Conservation (phyloP, 2,329 filamentous ascomycete genomes). For the Calonectria honghensis region DNA sequence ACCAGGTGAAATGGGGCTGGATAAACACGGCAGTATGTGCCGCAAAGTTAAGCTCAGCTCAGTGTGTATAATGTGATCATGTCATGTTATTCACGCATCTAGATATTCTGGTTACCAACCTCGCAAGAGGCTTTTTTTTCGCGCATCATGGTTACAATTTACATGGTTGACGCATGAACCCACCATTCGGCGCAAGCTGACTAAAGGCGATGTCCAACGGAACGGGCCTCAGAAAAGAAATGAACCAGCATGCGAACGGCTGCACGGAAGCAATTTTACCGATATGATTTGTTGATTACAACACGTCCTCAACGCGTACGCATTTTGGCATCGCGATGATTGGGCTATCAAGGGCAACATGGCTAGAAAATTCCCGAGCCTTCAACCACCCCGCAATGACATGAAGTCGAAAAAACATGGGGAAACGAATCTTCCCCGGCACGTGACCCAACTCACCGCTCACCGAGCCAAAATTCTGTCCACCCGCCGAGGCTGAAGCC, state of each 20-base stretch:
- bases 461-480: slow-evolving; percentile 39
- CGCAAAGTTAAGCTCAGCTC: slow-evolving; percentile 31
- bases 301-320: neutral
- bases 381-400: slow-evolving; percentile 6
- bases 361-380: slow-evolving; percentile 4
- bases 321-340: neutral
- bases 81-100: slow-evolving; percentile 31
- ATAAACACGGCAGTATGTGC: slow-evolving; percentile 21
- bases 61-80: slow-evolving; percentile 26
- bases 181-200: slow-evolving; percentile 2
- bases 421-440: neutral
- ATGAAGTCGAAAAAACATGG: slow-evolving; percentile 18
- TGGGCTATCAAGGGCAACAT: neutral
- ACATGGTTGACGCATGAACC: slow-evolving; percentile 10
- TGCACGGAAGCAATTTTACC: neutral
- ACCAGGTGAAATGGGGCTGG: slow-evolving; percentile 5
- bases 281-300: neutral
- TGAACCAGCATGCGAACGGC: too few species aligned
- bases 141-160: slow-evolving; percentile 27
- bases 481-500: slow-evolving; percentile 45
- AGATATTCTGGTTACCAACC: slow-evolving; percentile 25
- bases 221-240: neutral
- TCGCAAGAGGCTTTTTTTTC: slow-evolving; percentile 23
- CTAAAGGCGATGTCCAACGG: neutral
- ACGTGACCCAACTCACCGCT: slow-evolving; percentile 34